Percentiles rank a stretch among this genome's conserved stretches.
Conservation (phyloP, 2,329 filamentous ascomycete species). For the Aspergillus neoniger region DNA sequence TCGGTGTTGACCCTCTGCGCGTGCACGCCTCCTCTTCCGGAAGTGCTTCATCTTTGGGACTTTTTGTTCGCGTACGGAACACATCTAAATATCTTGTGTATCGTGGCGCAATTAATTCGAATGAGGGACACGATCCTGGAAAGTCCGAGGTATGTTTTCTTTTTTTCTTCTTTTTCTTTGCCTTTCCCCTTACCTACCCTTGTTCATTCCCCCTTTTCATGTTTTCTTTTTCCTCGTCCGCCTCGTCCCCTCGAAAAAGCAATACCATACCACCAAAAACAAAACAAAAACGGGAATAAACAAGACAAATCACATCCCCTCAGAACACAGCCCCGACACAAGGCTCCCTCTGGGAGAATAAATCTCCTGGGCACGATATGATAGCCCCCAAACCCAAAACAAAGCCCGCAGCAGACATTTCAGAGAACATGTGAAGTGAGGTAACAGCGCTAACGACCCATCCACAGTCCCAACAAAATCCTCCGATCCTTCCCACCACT, state of each 20-base stretch:
- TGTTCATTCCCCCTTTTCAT: background rate
- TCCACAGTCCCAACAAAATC: conserved; percentile 79
- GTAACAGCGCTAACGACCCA: conserved; percentile 9
- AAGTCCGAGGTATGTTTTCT: conserved; percentile 69
- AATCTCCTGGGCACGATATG: background rate
- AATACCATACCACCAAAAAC: background rate
- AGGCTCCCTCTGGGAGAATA: background rate
- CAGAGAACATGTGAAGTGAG: no score
- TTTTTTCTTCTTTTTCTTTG: background rate
- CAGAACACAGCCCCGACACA: background rate
- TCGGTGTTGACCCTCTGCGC: conserved; percentile 93
- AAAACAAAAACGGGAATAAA: conserved; percentile 5
- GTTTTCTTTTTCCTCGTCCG: background rate
- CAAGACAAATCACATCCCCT: background rate
- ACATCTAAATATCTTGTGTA: conserved; percentile 93
- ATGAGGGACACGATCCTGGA: conserved; percentile 81
- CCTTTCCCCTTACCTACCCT: background rate
- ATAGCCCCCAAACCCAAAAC: background rate
- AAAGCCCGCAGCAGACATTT: background rate
- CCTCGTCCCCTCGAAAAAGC: background rate
- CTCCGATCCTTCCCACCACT: conserved; percentile 84
- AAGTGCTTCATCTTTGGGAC: conserved; percentile 93
- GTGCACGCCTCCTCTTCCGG: conserved; percentile 90
- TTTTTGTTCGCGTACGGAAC: conserved; percentile 95
- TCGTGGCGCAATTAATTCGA: conserved; percentile 89